A percentile compares a stretch with the other conserved stretches of the same genome.
phyloP scores from a whole-genome alignment of 257 asterid genomes.

The Euphrasia confusa region DNA sequence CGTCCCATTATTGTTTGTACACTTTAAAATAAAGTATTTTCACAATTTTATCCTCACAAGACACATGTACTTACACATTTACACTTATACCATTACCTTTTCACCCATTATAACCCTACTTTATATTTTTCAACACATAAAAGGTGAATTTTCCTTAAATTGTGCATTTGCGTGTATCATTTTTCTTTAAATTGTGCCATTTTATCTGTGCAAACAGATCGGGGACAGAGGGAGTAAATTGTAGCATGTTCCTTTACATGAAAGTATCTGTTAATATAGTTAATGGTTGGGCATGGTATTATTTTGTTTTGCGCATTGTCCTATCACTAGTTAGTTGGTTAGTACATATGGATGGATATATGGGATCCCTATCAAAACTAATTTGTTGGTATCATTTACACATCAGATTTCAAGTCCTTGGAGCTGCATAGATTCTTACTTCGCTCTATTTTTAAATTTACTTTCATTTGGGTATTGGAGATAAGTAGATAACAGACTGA shows the following conservation, averaged over 20 bases:
- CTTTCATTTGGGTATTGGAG: constrained; percentile 5
- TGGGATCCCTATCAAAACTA: not conserved
- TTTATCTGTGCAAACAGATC: no score
- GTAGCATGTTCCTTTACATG: not conserved
- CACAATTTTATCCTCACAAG: no score
- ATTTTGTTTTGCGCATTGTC: not conserved
- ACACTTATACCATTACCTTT: no score
- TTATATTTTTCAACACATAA: no score
- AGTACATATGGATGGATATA: not conserved
- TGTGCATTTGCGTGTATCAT: no score
- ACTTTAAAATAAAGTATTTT: no score
- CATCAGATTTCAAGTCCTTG: not conserved
- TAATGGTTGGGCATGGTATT: not conserved
- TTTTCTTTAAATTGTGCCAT: no score
- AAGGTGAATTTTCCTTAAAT: no score
- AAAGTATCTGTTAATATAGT: not conserved
- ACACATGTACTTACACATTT: no score
- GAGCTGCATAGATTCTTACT: constrained; percentile 10
- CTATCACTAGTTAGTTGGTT: no score
- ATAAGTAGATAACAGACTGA: constrained; percentile 18
- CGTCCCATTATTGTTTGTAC: no score
- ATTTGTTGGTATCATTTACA: not conserved
- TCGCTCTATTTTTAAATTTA: not conserved
- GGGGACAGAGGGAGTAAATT: not conserved
- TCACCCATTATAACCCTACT: no score